A percentile compares a stretch with the other conserved stretches of the same genome.
Evolutionary conservation across 352 stramenopile species (phyloP).

Genomic region (Globisporangium okanoganense): DNA sequence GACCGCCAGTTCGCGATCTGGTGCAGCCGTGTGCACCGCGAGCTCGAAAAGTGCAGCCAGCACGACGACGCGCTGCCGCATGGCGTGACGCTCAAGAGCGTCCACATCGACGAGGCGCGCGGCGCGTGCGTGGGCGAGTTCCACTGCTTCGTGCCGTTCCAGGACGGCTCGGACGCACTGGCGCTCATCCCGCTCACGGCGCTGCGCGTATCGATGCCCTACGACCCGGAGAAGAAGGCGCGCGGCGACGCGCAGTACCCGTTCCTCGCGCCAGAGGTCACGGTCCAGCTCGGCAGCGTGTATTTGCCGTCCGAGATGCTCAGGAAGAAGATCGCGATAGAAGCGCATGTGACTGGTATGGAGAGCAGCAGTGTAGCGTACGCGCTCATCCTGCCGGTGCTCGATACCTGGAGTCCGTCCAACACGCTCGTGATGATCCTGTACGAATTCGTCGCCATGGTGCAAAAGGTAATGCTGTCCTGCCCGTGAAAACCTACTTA

Average conservation of each 20-base stretch:
- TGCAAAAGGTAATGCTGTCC: slow-evolving; percentile 37
- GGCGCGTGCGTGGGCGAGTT: slow-evolving; percentile 56
- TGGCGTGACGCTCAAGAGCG: slow-evolving; percentile 44
- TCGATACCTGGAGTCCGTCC: slow-evolving; percentile 73
- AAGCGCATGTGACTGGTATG: not conserved
- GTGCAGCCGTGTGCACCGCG: slow-evolving; percentile 61
- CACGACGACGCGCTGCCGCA: slow-evolving; percentile 20
- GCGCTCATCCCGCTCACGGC: slow-evolving; percentile 52
- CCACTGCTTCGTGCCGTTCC: slow-evolving; percentile 74
- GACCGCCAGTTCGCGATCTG: slow-evolving; percentile 67
- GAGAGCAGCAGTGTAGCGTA: slow-evolving; percentile 11
- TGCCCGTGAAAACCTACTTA: not conserved
- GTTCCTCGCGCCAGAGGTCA: slow-evolving; percentile 49
- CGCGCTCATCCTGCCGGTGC: slow-evolving; percentile 41
- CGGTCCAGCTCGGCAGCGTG: slow-evolving; percentile 39
- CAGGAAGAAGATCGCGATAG: not conserved
- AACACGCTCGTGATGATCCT: slow-evolving; percentile 72
- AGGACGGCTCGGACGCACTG: slow-evolving; percentile 64
- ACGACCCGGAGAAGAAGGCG: slow-evolving; percentile 23
- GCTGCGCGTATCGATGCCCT: slow-evolving; percentile 59
- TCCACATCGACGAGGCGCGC: slow-evolving; percentile 39
- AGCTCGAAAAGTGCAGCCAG: slow-evolving; percentile 64
- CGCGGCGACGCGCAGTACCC: slow-evolving; percentile 49
- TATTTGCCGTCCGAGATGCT: slow-evolving; percentile 55
- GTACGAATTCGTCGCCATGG: slow-evolving; percentile 54